Percentiles rank a stretch among this genome's conserved stretches.
Evolutionary conservation across 345 rosid species (phyloP).

Genomic region (Lepidium aucheri): DNA sequence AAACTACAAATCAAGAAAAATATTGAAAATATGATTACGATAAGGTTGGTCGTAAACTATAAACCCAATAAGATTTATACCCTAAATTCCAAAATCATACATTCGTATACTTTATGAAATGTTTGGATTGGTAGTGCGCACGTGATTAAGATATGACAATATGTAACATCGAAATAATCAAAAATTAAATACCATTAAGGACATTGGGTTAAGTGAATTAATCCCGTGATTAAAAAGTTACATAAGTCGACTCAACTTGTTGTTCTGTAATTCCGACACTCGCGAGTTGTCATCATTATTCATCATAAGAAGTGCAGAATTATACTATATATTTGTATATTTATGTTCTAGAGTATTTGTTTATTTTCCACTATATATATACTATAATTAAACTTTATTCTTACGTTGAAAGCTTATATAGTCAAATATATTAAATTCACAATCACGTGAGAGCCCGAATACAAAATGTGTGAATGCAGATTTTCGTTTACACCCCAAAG

Average conservation of each 20-base stretch:
- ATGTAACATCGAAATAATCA: background rate
- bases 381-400: background rate
- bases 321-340: background rate
- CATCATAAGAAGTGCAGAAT: background rate
- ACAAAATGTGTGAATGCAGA: background rate
- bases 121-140: background rate
- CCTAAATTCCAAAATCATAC: background rate
- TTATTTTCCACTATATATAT: background rate
- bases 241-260: conserved; percentile 3
- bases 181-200: conserved; percentile 8
- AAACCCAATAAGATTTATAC: too few relatives aligned
- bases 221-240: conserved; percentile 27
- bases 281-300: background rate
- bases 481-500: background rate
- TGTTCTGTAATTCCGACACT: conserved; percentile 13
- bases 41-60: too few relatives aligned
- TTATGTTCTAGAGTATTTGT: background rate
- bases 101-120: background rate
- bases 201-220: conserved; percentile 15
- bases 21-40: too few relatives aligned
- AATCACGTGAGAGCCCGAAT: background rate
- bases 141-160: conserved; percentile 24
- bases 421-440: conserved; percentile 12
- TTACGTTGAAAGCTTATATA: background rate
- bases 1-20: too few relatives aligned